Conservation (phyloP, 225 moss, liverwort and hornwort species). For the Straminergon stramineum region DNA sequence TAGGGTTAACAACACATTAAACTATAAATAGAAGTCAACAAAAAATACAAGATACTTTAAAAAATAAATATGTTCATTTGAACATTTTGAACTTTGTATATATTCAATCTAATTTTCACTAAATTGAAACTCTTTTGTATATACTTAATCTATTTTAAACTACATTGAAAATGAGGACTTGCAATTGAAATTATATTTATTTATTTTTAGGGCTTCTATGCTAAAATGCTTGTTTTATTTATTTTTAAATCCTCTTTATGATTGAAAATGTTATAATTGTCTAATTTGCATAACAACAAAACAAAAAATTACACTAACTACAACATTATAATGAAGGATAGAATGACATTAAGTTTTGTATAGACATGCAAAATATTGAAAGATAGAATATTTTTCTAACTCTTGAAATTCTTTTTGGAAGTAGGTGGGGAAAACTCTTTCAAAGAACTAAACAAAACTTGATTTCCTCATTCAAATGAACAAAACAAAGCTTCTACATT, state of each 20-base stretch:
- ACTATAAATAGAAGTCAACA: not conserved
- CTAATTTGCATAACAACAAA: too few species aligned
- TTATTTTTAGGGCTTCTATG: too few species aligned
- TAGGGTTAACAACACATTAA: too few species aligned
- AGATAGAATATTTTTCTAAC: not conserved
- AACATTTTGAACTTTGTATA: not conserved
- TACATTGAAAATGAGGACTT: not conserved
- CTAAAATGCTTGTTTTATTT: not conserved
- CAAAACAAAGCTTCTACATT: not conserved
- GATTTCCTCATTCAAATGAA: not conserved
- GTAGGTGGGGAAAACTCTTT: not conserved
- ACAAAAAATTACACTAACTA: not conserved
- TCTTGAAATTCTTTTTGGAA: not conserved
- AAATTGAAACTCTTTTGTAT: too few species aligned
- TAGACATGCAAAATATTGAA: not conserved
- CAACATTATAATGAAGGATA: not conserved
- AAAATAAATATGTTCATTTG: not conserved
- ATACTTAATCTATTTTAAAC: not conserved
- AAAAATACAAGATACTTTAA: not conserved
- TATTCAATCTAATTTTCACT: too few species aligned
- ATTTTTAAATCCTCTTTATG: too few species aligned
- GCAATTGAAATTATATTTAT: not conserved
- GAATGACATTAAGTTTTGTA: not conserved
- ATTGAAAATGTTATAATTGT: not conserved
- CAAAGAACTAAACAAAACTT: accelerated